Evolutionary conservation across 2,329 filamentous ascomycete genomes (phyloP).

Genomic region (Colletotrichum musicola): DNA sequence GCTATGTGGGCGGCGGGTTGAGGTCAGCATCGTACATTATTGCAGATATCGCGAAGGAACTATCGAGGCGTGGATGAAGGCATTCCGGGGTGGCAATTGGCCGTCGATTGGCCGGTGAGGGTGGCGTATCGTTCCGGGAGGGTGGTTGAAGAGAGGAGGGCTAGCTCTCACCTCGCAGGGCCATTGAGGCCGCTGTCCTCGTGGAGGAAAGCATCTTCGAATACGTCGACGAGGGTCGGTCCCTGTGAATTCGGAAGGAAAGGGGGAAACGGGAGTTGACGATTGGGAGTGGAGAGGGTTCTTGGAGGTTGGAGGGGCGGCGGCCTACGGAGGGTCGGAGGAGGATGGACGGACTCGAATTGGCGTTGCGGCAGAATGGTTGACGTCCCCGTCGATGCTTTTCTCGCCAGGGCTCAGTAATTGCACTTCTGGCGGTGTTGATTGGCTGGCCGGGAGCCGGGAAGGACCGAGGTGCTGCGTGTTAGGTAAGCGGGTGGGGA

Average conservation of each 20-base stretch:
- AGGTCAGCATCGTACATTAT: conserved; percentile 41
- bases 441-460: conserved; percentile 28
- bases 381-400: conserved; percentile 34
- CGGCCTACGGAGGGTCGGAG: conserved; percentile 14
- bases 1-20: conserved; percentile 56
- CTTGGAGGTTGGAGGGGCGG: conserved; percentile 16
- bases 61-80: background rate
- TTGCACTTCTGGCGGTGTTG: conserved; percentile 25
- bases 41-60: background rate
- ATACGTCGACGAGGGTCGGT: conserved; percentile 3
- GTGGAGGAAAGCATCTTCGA: conserved; percentile 60
- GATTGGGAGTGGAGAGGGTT: conserved; percentile 33
- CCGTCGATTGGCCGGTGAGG: background rate
- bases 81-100: conserved; percentile 3
- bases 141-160: conserved; percentile 8
- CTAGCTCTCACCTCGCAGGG: conserved; percentile 61
- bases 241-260: background rate
- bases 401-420: conserved; percentile 15
- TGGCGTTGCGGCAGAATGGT: conserved; percentile 25
- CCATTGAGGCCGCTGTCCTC: conserved; percentile 65
- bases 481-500: conserved; percentile 29
- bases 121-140: conserved; percentile 4
- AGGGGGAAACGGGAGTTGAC: background rate
- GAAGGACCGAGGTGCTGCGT: conserved; percentile 4
- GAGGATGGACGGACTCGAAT: background rate